Evolutionary conservation across 805 yeast genomes (phyloP).

Genomic region (Spathaspora girioi): DNA sequence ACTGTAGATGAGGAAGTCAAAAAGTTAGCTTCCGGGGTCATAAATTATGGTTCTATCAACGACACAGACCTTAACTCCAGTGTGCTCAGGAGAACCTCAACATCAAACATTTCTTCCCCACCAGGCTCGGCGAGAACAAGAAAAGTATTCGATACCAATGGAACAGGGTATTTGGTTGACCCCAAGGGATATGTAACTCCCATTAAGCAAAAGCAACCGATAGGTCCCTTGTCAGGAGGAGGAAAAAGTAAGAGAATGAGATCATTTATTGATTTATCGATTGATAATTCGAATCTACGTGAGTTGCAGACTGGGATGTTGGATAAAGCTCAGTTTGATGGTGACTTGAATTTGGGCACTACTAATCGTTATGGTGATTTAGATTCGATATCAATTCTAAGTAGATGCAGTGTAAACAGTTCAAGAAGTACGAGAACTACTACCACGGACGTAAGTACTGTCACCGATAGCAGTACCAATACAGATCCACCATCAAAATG

Average conservation of each 20-base stretch:
- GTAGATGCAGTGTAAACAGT: background rate
- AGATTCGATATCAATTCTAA: slow-evolving; percentile 7
- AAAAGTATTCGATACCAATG: background rate
- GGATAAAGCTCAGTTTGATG: slow-evolving; percentile 7
- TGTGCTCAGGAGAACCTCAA: background rate
- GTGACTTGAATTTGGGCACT: slow-evolving; percentile 8
- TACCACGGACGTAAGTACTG: background rate
- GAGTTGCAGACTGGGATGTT: slow-evolving; percentile 6
- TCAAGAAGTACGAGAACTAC: slow-evolving; percentile 1
- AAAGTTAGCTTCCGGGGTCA: slow-evolving; percentile 4
- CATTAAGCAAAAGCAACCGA: background rate
- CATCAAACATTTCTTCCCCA: background rate
- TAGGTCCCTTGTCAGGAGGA: background rate
- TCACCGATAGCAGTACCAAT: background rate
- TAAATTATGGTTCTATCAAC: background rate
- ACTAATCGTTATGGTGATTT: slow-evolving; percentile 7
- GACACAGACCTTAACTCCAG: background rate
- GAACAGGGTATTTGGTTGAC: slow-evolving; percentile 4
- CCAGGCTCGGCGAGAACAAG: background rate
- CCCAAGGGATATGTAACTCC: slow-evolving; percentile 4
- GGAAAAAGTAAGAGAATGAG: background rate
- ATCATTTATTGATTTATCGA: slow-evolving; percentile 4
- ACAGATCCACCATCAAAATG: background rate
- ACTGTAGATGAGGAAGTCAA: slow-evolving; percentile 8
- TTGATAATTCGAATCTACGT: slow-evolving; percentile 1